phyloP scores from a whole-genome alignment of 2,329 filamentous ascomycete genomes.

The Rutstroemia sydowiana region DNA sequence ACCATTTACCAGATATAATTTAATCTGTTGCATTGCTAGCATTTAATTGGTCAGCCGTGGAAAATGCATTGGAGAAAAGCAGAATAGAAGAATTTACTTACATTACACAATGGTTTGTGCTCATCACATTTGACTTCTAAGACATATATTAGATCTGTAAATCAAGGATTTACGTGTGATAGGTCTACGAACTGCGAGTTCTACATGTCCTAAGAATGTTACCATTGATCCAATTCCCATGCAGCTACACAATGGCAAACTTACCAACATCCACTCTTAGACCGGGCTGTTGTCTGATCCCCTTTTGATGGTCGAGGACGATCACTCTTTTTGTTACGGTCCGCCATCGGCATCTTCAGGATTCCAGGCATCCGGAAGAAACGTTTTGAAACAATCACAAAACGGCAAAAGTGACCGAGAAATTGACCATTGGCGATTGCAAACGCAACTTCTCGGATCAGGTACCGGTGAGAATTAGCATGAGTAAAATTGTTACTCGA shows the following conservation, averaged over 20 bases:
- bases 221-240: not conserved
- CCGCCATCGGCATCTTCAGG: too few species aligned
- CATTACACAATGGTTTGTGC: not conserved
- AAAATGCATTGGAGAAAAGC: not conserved
- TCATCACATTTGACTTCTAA: constrained; percentile 7
- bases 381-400: too few species aligned
- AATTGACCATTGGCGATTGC: too few species aligned
- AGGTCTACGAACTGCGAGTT: constrained; percentile 1
- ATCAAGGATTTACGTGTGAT: not conserved
- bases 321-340: too few species aligned
- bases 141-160: not conserved
- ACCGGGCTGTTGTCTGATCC: not conserved
- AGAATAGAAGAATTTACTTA: not conserved
- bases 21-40: not conserved
- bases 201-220: constrained; percentile 4
- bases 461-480: too few species aligned
- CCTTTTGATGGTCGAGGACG: too few species aligned
- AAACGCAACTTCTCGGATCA: too few species aligned
- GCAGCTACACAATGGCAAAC: not conserved
- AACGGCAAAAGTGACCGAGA: too few species aligned
- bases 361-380: too few species aligned
- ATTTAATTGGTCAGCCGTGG: not conserved
- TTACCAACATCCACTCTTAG: constrained; percentile 2
- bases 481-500: too few species aligned
- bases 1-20: not conserved